These are phyloP conservation scores for Coniophora puteana DNA, from an alignment of 1,284 basidiomycete genomes.

Conservation along the genomic window DNA sequence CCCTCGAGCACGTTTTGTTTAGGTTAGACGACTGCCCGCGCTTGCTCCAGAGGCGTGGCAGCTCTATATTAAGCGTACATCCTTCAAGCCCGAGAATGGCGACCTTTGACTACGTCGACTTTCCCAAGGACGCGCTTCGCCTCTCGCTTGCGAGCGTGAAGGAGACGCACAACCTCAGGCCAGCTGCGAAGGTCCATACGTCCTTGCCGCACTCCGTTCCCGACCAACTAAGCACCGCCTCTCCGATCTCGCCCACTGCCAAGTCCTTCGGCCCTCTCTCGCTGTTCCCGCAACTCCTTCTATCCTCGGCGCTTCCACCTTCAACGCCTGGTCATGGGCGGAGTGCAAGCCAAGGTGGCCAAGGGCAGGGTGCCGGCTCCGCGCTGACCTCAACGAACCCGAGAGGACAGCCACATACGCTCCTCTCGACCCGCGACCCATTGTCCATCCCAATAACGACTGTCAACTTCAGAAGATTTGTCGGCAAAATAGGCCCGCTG, in stretches of 20 bases:
- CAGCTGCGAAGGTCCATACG: slow-evolving; percentile 40
- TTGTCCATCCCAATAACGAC: slow-evolving; percentile 70
- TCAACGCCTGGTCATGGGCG: slow-evolving; percentile 14
- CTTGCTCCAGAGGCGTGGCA: too few species aligned
- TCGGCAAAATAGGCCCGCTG: slow-evolving; percentile 59
- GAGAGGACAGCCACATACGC: slow-evolving; percentile 16
- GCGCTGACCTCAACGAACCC: slow-evolving; percentile 20
- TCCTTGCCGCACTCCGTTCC: slow-evolving; percentile 42
- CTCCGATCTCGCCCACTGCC: not conserved
- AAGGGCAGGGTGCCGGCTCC: slow-evolving; percentile 12
- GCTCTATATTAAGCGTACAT: too few species aligned
- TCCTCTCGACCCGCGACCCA: slow-evolving; percentile 53
- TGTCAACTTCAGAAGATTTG: slow-evolving; percentile 70
- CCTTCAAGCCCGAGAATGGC: slow-evolving; percentile 32
- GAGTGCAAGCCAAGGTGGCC: not conserved
- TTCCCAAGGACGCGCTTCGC: slow-evolving; percentile 43
- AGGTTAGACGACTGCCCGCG: too few species aligned
- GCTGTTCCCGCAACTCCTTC: slow-evolving; percentile 24
- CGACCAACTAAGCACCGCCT: not conserved
- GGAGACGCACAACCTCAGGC: slow-evolving; percentile 27
- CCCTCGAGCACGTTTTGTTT: too few species aligned
- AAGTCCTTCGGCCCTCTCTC: slow-evolving; percentile 16
- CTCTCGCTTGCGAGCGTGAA: slow-evolving; percentile 29
- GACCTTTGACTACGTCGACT: slow-evolving; percentile 47
- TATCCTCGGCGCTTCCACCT: slow-evolving; percentile 17